Evolutionary conservation across 768 basidiomycete species (phyloP).

Genomic region (Steccherinum ochraceum): DNA sequence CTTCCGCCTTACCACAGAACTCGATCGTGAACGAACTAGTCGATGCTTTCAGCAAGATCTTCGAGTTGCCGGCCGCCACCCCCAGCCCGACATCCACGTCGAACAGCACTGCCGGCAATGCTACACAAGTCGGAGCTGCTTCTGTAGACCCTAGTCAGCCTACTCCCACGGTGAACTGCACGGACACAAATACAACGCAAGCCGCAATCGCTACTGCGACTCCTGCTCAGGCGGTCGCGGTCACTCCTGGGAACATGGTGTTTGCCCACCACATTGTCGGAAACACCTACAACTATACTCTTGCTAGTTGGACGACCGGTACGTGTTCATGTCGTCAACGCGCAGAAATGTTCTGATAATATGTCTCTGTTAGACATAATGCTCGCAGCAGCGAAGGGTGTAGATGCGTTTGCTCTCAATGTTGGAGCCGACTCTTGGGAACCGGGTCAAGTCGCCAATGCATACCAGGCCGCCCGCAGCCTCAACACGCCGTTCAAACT

Average conservation of each 20-base stretch:
- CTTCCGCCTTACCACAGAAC: background rate
- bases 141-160: background rate
- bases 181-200: background rate
- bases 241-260: constrained; percentile 7
- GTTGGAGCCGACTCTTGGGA: constrained; percentile 63
- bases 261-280: constrained; percentile 38
- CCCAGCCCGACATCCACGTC: no score
- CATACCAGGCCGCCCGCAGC: constrained; percentile 35
- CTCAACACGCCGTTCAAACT: constrained; percentile 45
- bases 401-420: constrained; percentile 71
- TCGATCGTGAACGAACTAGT: background rate
- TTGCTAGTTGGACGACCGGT: constrained; percentile 33
- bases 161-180: background rate
- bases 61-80: background rate
- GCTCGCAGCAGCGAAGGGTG: constrained; percentile 49
- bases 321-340: background rate
- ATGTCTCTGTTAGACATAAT: constrained; percentile 41
- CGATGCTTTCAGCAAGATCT: background rate
- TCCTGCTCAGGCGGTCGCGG: no score
- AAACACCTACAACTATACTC: constrained; percentile 57
- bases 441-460: constrained; percentile 51
- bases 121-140: no score
- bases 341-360: background rate
- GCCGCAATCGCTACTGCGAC: background rate
- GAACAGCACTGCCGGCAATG: no score